Percentiles rank a stretch among this genome's conserved stretches.
These are phyloP conservation scores for Epithele typhae DNA, from an alignment of 768 basidiomycete genomes.

Conservation along the genomic window DNA sequence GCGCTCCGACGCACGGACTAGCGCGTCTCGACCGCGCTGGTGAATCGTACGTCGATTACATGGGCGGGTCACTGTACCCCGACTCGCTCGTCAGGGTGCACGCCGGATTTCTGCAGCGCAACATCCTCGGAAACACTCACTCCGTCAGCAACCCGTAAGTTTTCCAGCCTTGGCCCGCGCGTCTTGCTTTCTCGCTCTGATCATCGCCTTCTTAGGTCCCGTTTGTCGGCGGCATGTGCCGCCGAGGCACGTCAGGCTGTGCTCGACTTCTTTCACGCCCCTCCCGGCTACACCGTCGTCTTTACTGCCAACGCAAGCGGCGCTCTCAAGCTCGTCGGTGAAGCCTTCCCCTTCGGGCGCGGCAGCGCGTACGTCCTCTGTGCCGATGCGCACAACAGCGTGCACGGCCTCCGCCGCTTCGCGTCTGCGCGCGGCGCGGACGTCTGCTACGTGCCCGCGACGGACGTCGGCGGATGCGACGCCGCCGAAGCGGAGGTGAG, in stretches of 20 bases:
- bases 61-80: constrained; percentile 81
- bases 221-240: constrained; percentile 60
- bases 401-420: constrained; percentile 77
- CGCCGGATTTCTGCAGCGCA: constrained; percentile 59
- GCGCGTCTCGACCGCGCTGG: constrained; percentile 38
- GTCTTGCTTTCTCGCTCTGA: constrained; percentile 3
- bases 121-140: constrained; percentile 79
- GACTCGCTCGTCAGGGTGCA: constrained; percentile 72
- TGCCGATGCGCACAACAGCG: constrained; percentile 79
- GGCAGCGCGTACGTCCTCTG: constrained; percentile 64
- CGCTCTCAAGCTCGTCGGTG: constrained; percentile 79
- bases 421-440: constrained; percentile 51
- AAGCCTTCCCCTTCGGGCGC: constrained; percentile 66
- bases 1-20: constrained; percentile 30
- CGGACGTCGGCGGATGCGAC: constrained; percentile 62
- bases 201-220: constrained; percentile 45
- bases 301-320: constrained; percentile 80
- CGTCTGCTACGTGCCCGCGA: constrained; percentile 63
- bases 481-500: constrained; percentile 54
- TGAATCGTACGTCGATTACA: constrained; percentile 83
- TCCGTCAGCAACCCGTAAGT: constrained; percentile 75
- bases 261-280: constrained; percentile 72
- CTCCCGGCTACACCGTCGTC: constrained; percentile 72
- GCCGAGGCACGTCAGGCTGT: constrained; percentile 69
- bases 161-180: constrained; percentile 1